Conservation (phyloP, 2,329 filamentous ascomycete genomes). For the Coleophoma crateriformis region DNA sequence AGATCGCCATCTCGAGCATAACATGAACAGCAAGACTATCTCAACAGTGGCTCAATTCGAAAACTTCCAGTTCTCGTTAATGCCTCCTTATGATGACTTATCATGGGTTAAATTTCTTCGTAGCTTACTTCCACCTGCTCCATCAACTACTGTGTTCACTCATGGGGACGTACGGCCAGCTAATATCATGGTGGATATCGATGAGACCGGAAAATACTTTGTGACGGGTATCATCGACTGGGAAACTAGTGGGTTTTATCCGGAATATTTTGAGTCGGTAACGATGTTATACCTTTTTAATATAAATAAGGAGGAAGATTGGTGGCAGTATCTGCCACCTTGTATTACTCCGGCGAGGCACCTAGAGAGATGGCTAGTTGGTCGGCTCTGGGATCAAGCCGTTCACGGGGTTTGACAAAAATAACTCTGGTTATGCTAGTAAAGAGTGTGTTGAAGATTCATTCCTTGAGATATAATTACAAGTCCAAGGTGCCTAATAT, state of each 20-base stretch:
- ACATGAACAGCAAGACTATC: background rate
- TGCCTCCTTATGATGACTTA: background rate
- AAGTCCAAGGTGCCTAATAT: too few species aligned
- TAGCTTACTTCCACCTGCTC: conserved; percentile 5
- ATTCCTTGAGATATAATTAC: background rate
- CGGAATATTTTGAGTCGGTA: conserved; percentile 8
- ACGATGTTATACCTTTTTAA: background rate
- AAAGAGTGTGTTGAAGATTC: background rate
- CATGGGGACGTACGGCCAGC: conserved; percentile 8
- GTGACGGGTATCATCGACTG: conserved; percentile 12
- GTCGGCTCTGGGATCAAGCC: background rate
- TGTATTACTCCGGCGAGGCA: conserved; percentile 4
- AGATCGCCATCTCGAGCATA: conserved; percentile 3
- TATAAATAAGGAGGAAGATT: conserved; percentile 2
- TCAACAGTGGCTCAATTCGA: conserved; percentile 6
- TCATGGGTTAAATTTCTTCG: conserved; percentile 7
- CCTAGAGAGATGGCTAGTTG: conserved; percentile 1
- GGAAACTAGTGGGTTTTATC: conserved; percentile 11
- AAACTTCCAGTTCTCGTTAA: conserved; percentile 11
- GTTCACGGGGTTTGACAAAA: background rate
- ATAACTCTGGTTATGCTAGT: background rate
- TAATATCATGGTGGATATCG: conserved; percentile 11
- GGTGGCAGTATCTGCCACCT: conserved; percentile 2
- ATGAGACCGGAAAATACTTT: conserved; percentile 3
- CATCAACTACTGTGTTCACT: conserved; percentile 6